Percentiles rank a stretch among this genome's conserved stretches.
Evolutionary conservation across 1,284 basidiomycete genomes (phyloP).

Genomic region (Pseudomicrostroma phylloplanum): DNA sequence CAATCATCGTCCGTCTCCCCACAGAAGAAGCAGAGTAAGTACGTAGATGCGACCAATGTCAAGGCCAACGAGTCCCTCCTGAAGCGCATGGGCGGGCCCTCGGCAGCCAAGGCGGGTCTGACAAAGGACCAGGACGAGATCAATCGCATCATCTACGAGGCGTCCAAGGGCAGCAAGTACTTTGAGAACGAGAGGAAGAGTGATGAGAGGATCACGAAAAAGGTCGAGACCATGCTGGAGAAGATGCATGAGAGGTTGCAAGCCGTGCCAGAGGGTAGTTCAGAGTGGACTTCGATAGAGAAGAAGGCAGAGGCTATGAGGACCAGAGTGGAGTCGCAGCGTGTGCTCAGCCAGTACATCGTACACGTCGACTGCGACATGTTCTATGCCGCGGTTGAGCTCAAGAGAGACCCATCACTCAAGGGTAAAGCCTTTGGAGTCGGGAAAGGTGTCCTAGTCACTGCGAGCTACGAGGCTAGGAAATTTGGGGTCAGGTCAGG

Average conservation of each 20-base stretch:
- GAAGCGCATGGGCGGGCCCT: conserved; percentile 7
- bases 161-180: conserved; percentile 45
- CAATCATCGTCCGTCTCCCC: conserved; percentile 43
- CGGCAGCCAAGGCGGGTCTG: conserved; percentile 41
- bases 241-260: conserved; percentile 31
- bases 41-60: conserved; percentile 3
- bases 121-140: conserved; percentile 36
- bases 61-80: conserved; percentile 16
- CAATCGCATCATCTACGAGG: conserved; percentile 41
- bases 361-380: conserved; percentile 61
- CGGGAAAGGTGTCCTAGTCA: conserved; percentile 42
- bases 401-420: conserved; percentile 70
- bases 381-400: conserved; percentile 53
- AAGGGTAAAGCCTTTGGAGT: conserved; percentile 55
- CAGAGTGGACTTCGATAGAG: conserved; percentile 28
- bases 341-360: conserved; percentile 75
- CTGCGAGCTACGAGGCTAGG: conserved; percentile 43
- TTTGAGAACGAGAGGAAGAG: conserved; percentile 72
- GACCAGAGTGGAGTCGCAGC: conserved; percentile 65
- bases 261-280: conserved; percentile 16
- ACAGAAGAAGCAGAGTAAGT: neutral
- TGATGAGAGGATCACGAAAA: conserved; percentile 69
- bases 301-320: conserved; percentile 29
- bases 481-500: conserved; percentile 64
- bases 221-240: conserved; percentile 56